A percentile compares a stretch with the other conserved stretches of the same genome.
These are phyloP conservation scores for Trametes gibbosa DNA, from an alignment of 768 basidiomycete species.

Conservation along the genomic window DNA sequence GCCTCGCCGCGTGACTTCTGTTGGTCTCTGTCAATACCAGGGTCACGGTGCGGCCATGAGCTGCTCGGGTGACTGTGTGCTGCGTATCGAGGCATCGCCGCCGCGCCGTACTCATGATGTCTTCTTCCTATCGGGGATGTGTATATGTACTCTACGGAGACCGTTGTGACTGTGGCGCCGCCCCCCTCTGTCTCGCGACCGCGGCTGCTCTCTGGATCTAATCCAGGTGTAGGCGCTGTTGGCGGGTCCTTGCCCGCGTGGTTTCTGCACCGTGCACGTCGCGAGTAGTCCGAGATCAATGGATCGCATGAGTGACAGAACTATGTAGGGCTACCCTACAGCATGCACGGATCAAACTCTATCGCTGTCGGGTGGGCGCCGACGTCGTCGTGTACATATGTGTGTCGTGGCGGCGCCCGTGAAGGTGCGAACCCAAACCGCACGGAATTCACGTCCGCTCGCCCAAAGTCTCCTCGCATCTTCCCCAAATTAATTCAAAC, in stretches of 20 bases:
- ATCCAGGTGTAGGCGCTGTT: neutral
- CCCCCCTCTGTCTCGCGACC: neutral
- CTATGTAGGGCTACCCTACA: neutral
- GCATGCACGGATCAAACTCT: conserved; percentile 8
- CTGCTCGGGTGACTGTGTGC: too few relatives aligned
- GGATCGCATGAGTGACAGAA: conserved; percentile 8
- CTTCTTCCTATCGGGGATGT: neutral
- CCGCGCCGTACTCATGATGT: neutral
- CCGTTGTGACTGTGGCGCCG: neutral
- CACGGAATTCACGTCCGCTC: too few relatives aligned
- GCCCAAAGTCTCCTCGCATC: neutral
- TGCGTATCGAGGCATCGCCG: neutral
- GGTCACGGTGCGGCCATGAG: neutral
- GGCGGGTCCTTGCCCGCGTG: neutral
- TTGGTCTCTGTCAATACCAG: neutral
- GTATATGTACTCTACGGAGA: neutral
- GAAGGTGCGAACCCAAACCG: neutral
- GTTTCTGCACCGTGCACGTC: neutral
- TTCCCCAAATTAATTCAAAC: neutral
- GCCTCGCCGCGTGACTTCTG: neutral
- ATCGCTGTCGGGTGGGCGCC: neutral
- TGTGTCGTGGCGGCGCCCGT: neutral
- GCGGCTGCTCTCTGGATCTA: neutral
- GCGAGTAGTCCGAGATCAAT: conserved; percentile 11
- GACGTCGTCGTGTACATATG: neutral